A percentile compares a stretch with the other conserved stretches of the same genome.
Evolutionary conservation across 1,284 basidiomycete genomes (phyloP).

Genomic region (Irpex lacteus): DNA sequence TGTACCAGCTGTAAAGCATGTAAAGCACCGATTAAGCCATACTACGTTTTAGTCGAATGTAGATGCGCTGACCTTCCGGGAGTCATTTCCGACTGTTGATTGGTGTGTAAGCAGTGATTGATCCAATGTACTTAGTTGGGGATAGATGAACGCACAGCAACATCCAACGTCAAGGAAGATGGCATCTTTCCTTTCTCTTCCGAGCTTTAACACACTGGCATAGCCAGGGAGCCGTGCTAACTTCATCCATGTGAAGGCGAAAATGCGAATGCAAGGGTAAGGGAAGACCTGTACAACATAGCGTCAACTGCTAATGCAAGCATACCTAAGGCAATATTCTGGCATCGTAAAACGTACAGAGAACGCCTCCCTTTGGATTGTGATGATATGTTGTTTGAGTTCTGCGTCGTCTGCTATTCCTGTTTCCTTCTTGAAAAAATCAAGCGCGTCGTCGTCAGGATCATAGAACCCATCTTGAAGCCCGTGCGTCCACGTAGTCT

Average conservation of each 20-base stretch:
- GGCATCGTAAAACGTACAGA: constrained; percentile 24
- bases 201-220: constrained; percentile 34
- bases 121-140: too few species aligned
- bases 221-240: constrained; percentile 39
- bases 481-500: too few species aligned
- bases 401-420: constrained; percentile 38
- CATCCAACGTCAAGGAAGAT: constrained; percentile 43
- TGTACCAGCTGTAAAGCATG: constrained; percentile 23
- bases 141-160: constrained; percentile 36
- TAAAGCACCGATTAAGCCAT: background rate
- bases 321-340: too few species aligned
- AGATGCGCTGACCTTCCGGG: constrained; percentile 29
- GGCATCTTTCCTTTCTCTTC: constrained; percentile 32
- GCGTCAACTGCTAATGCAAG: background rate
- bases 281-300: constrained; percentile 29
- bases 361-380: constrained; percentile 42
- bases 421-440: constrained; percentile 39
- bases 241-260: constrained; percentile 32
- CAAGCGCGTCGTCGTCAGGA: constrained; percentile 27
- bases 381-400: constrained; percentile 43
- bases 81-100: constrained; percentile 43
- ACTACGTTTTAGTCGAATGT: background rate
- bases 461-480: background rate
- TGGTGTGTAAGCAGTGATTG: too few species aligned
- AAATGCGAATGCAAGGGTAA: constrained; percentile 40